These are phyloP conservation scores for Phytophthora foliorum DNA, from an alignment of 352 stramenopile species.

Conservation along the genomic window DNA sequence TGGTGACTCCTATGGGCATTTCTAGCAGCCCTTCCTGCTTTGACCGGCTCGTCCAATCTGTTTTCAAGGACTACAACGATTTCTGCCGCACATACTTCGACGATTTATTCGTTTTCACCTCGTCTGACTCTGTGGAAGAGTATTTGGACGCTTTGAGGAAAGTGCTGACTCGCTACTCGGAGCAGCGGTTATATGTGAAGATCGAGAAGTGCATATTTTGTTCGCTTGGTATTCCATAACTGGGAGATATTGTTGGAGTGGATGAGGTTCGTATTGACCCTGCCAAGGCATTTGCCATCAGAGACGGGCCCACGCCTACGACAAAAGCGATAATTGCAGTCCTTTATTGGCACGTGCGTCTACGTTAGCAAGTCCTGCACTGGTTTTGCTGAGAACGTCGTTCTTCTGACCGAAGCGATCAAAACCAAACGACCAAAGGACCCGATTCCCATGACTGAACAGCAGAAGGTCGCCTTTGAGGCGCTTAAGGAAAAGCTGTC, in stretches of 20 bases:
- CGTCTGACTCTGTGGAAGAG: background rate
- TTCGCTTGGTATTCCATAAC: too few relatives aligned
- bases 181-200: background rate
- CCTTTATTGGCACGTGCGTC: constrained; percentile 17
- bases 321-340: constrained; percentile 20
- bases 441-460: background rate
- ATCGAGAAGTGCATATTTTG: too few relatives aligned
- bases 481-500: background rate
- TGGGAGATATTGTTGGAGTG: too few relatives aligned
- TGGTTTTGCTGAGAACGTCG: constrained; percentile 2
- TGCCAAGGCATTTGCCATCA: too few relatives aligned
- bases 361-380: constrained; percentile 25
- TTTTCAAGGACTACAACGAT: background rate
- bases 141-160: constrained; percentile 1
- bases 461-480: background rate
- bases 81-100: constrained; percentile 19
- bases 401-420: constrained; percentile 1
- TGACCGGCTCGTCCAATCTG: background rate
- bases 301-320: too few relatives aligned
- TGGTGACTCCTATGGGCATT: too few relatives aligned
- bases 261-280: too few relatives aligned
- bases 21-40: constrained; percentile 9
- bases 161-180: background rate
- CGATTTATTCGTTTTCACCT: constrained; percentile 12
- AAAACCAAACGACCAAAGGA: constrained; percentile 7